Base-by-base conservation (phyloP, 2,329 filamentous ascomycete species). In the Elsinoe ampelina region DNA sequence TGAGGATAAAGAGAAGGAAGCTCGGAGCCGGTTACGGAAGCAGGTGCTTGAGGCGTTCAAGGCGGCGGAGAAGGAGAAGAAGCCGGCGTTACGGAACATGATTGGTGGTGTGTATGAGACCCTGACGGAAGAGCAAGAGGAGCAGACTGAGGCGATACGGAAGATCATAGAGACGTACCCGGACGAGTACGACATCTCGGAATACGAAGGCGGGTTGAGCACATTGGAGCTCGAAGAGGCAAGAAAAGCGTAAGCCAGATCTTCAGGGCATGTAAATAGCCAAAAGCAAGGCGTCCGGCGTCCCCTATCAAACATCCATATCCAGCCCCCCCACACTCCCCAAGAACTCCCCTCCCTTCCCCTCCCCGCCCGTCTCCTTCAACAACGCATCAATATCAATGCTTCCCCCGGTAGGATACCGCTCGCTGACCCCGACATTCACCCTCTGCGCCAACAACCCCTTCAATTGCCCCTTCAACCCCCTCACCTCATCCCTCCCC, bases 61-160 rank as follows among this genome's bases (percentile, higher is more conserved):
- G 11, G 83, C 86, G 60, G 93, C 87, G 0, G 89, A 95, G 73
- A 83, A 82, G 69, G 84, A 86, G 71, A 89, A 87, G 79, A 89
- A 88, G 69, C 87, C 87, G 1, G 77, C 83, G 1, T 77, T 95
- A 34, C 75, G 80, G 47, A 69, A 78, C 57, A 83, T 90, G 75
- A 97, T 97, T 70, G 83, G 87, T 63, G 93, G 93, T 70, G 81
- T 97, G 1, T 98, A 96, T 71, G 89, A 93, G 69, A 81, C 89
- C 45, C 64, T 96, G 63, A 96, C 90, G 0, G 84, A 87, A 47
- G 90, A 95, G 64, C 76, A 87, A 59, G 80, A 77, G 68, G 78
- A 74, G 41, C 93, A 98, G 76, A 90, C 89, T 75, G 72, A 73
- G 61, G 80, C 91, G 72, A 75, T 97, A 65, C 87, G 77, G 67